Evolutionary conservation across 2,329 filamentous ascomycete genomes (phyloP).

Genomic region (Sclerotinia spermophila): DNA sequence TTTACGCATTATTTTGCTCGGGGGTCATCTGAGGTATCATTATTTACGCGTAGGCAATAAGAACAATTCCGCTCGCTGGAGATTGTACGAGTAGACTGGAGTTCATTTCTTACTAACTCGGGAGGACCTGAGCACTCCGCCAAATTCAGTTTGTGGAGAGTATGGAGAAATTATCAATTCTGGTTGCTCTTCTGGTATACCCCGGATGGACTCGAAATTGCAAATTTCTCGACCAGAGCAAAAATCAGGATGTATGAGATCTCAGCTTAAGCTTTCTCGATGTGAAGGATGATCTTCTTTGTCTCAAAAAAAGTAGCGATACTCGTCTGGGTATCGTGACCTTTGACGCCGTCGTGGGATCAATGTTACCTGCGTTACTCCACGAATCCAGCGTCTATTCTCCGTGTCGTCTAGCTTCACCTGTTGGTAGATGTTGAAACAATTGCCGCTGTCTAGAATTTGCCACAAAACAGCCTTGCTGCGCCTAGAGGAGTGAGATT

Average conservation of each 20-base stretch:
- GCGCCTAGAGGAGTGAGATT: not conserved
- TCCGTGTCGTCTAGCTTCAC: not conserved
- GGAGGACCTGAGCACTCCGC: not conserved
- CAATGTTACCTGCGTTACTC: not conserved
- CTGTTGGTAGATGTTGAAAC: not conserved
- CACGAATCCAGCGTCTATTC: not conserved
- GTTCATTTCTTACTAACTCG: not conserved
- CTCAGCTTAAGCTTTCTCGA: not conserved
- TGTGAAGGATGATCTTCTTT: not conserved
- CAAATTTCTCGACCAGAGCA: not conserved
- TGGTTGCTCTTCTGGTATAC: not conserved
- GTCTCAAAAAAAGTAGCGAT: not conserved
- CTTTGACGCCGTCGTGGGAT: not conserved
- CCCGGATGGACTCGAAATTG: not conserved
- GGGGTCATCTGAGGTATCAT: not conserved
- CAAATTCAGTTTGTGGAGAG: not conserved
- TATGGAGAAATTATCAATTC: conserved; percentile 5
- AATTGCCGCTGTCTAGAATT: not conserved
- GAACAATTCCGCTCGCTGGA: not conserved
- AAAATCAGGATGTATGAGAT: not conserved
- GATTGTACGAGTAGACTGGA: not conserved
- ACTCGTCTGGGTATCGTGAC: not conserved
- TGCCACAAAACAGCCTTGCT: not conserved
- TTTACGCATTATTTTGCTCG: not conserved
- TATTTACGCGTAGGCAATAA: not conserved